Percentiles rank a stretch among this genome's conserved stretches.
Evolutionary conservation across 2,329 filamentous ascomycete species (phyloP).

Genomic region (Fusarium sarcochroum): DNA sequence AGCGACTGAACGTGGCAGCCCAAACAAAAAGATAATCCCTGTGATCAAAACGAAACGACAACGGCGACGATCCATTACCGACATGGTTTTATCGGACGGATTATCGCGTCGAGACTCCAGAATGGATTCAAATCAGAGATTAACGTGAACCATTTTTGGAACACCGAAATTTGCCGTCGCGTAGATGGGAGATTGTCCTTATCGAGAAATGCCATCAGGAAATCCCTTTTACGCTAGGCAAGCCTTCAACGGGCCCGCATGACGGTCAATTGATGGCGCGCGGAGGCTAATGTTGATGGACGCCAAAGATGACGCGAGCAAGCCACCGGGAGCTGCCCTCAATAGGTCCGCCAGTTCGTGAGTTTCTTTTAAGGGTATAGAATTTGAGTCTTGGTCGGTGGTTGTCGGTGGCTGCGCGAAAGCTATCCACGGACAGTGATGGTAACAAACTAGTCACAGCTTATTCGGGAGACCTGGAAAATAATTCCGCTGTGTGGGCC

Average conservation of each 20-base stretch:
- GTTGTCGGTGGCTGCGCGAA: not conserved
- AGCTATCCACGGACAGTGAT: not conserved
- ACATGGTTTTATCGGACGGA: conserved; percentile 2
- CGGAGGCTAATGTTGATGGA: conserved; percentile 11
- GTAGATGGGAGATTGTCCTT: not conserved
- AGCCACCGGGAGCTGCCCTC: conserved; percentile 24
- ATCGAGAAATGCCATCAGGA: conserved; percentile 5
- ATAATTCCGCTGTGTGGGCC: not conserved
- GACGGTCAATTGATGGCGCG: conserved; percentile 6
- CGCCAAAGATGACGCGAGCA: conserved; percentile 22
- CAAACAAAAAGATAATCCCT: conserved; percentile 4
- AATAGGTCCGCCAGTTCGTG: conserved; percentile 11
- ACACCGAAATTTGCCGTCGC: not conserved
- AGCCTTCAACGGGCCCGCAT: conserved; percentile 7
- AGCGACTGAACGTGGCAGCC: conserved; percentile 14
- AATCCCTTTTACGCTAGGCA: conserved; percentile 9
- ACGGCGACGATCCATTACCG: conserved; percentile 10
- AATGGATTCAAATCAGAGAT: not conserved
- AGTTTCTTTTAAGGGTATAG: not conserved
- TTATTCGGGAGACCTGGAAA: conserved; percentile 16
- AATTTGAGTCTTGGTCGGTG: not conserved
- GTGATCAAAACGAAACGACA: conserved; percentile 23
- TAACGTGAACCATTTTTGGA: not conserved
- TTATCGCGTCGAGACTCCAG: not conserved
- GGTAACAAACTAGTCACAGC: not conserved